Percentiles rank a stretch among this genome's conserved stretches.
Conservation (phyloP, 1,284 basidiomycete species). For the Agroathelia rolfsii region DNA sequence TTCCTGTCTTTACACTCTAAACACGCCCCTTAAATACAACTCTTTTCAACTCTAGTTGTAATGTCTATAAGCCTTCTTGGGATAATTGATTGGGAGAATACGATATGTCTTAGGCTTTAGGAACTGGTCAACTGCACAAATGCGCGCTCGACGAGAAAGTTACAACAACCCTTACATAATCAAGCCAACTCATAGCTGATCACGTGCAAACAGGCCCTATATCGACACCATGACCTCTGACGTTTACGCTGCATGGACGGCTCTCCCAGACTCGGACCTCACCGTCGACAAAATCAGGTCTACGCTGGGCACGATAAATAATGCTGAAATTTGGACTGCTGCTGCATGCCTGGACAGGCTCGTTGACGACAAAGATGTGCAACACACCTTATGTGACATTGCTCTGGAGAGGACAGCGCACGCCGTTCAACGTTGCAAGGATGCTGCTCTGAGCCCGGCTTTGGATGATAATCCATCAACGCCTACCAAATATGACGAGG, state of each 20-base stretch:
- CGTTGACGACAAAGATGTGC: constrained; percentile 43
- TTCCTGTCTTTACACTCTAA: too few relatives aligned
- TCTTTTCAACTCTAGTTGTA: too few relatives aligned
- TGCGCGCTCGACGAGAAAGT: too few relatives aligned
- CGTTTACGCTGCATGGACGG: constrained; percentile 44
- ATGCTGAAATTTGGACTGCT: constrained; percentile 68
- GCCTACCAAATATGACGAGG: constrained; percentile 16
- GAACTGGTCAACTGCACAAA: too few relatives aligned
- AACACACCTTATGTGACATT: constrained; percentile 47
- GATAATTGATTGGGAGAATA: too few relatives aligned
- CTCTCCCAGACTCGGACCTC: constrained; percentile 43
- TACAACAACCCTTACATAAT: too few relatives aligned
- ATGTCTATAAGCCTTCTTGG: too few relatives aligned
- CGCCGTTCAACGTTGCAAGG: constrained; percentile 37
- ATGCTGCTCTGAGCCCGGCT: constrained; percentile 17
- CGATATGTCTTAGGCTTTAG: too few relatives aligned
- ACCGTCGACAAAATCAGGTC: constrained; percentile 36
- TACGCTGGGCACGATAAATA: constrained; percentile 39
- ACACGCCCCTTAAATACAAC: too few relatives aligned
- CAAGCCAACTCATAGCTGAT: too few relatives aligned
- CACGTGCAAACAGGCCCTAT: constrained; percentile 3
- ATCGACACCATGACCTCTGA: constrained; percentile 18
- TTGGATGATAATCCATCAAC: too few relatives aligned
- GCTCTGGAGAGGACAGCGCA: constrained; percentile 49
- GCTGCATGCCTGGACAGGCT: constrained; percentile 64